Base-by-base conservation (phyloP, 1,139 yeast species). In the Lodderomyces jiufengensis region DNA sequence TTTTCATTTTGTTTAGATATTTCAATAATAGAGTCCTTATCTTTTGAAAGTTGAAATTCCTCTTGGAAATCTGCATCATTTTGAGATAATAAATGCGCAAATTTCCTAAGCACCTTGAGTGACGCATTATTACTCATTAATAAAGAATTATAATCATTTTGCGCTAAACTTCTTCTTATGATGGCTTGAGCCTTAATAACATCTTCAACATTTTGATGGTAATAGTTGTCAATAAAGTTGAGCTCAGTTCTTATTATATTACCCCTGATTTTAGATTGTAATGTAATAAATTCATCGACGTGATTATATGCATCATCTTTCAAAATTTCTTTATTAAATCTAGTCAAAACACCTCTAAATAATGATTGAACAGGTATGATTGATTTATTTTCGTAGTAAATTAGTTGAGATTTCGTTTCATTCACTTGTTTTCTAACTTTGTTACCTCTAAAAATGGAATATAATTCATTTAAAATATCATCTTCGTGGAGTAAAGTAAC, bases 111-210 rank as follows among this genome's bases (percentile, higher is more conserved):
- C 0, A 88, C 85, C 16, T 80, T 61, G 32, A 94, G 59, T 0
- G 95, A 84, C 1, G 98, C 97, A 49, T 83, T 81, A 32, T 72
- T 73, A 55, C 76, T 79, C 9, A 75, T 71, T 30, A 85, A 76
- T 39, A 92, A 67, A 4, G 85, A 76, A 44, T 74, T 76, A 59
- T 86, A 92, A 1, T 95, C 95, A 32, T 67, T 72, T 21, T 83
- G 83, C 37, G 84, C 82, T 42, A 78, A 75, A 44, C 73, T 68
- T 25, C 88, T 81, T 39, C 88, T 74, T 33, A 90, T 73, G 32
- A 70, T 68, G 32, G 90, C 81, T 59, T 92, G 98, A 11, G 88
- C 77, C 49, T 69, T 75, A 41, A 87, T 68, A 10, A 92, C 77
- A 31, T 73, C 69, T 11, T 69, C 71, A 34, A 76, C 54, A 48